These are phyloP conservation scores for Dioscorea alata DNA, from an alignment of 106 monocot genomes.

Conservation along the genomic window DNA sequence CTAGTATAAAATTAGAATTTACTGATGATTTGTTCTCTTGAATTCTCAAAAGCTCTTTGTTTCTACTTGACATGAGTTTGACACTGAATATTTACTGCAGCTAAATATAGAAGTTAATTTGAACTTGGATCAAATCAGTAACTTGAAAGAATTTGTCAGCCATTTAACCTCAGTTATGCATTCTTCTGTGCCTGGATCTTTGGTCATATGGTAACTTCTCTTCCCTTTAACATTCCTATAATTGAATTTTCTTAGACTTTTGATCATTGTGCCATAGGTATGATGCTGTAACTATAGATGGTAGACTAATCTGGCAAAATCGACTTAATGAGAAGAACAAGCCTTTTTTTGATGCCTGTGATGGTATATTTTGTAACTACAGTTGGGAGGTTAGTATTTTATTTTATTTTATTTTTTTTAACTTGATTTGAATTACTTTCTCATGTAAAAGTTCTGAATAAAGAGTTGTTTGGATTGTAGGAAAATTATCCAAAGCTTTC, in stretches of 20 bases:
- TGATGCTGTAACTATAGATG: slow-evolving; percentile 76
- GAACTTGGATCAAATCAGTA: slow-evolving; percentile 35
- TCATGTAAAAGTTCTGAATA: not conserved
- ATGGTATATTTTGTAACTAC: slow-evolving; percentile 92
- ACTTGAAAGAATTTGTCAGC: slow-evolving; percentile 75
- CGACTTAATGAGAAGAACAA: slow-evolving; percentile 73
- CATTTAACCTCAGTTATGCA: slow-evolving; percentile 78
- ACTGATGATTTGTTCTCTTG: too few species aligned
- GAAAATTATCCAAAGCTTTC: slow-evolving; percentile 45
- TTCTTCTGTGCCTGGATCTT: slow-evolving; percentile 59
- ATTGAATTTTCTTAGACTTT: not conserved
- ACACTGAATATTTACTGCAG: slow-evolving; percentile 30
- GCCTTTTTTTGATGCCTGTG: slow-evolving; percentile 94
- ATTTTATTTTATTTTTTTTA: slow-evolving; percentile 6
- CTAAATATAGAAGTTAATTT: slow-evolving; percentile 81
- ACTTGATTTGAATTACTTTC: not conserved
- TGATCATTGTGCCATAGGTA: slow-evolving; percentile 58
- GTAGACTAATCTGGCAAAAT: slow-evolving; percentile 65
- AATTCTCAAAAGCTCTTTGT: too few species aligned
- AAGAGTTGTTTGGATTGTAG: slow-evolving; percentile 23
- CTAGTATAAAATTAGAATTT: too few species aligned
- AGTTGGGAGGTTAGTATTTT: slow-evolving; percentile 55
- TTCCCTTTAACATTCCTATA: slow-evolving; percentile 4
- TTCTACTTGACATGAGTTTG: not conserved
- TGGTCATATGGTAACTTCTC: slow-evolving; percentile 74